phyloP scores from a whole-genome alignment of 139 green algal genomes.

The Volvox reticuliferus region DNA sequence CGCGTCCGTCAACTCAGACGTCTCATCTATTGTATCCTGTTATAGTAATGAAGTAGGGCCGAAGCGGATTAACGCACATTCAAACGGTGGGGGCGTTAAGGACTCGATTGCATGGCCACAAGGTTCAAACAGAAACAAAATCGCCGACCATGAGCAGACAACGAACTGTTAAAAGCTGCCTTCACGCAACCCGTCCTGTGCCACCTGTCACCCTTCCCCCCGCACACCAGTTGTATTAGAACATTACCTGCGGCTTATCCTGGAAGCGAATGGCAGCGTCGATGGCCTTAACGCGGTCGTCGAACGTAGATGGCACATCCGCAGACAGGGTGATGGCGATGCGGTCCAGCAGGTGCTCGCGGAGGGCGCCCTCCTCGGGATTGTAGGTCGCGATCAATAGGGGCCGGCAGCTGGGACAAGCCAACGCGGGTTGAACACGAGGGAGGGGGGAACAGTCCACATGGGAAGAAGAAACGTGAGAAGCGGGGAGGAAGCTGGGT shows the following conservation, averaged over 20 bases:
- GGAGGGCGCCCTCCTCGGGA: slow-evolving; percentile 94
- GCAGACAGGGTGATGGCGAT: slow-evolving; percentile 94
- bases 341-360: slow-evolving; percentile 98
- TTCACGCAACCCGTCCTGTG: too few species aligned
- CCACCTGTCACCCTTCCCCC: too few species aligned
- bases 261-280: slow-evolving; percentile 83
- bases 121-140: too few species aligned
- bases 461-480: neutral
- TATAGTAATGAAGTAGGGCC: neutral
- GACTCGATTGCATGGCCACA: too few species aligned
- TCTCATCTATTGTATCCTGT: slow-evolving; percentile 72
- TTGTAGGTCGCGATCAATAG: slow-evolving; percentile 99
- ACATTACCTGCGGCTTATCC: slow-evolving; percentile 53
- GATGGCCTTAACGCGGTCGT: slow-evolving; percentile 90
- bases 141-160: too few species aligned
- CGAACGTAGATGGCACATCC: slow-evolving; percentile 83
- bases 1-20: slow-evolving; percentile 89
- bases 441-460: neutral
- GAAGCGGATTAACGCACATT: too few species aligned
- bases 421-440: neutral
- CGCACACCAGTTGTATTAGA: too few species aligned
- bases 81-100: too few species aligned
- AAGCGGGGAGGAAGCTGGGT: too few species aligned
- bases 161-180: too few species aligned
- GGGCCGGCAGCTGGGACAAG: slow-evolving; percentile 83